Base-by-base conservation (phyloP, 345 rosid genomes). In the Aethionema arabicum region DNA sequence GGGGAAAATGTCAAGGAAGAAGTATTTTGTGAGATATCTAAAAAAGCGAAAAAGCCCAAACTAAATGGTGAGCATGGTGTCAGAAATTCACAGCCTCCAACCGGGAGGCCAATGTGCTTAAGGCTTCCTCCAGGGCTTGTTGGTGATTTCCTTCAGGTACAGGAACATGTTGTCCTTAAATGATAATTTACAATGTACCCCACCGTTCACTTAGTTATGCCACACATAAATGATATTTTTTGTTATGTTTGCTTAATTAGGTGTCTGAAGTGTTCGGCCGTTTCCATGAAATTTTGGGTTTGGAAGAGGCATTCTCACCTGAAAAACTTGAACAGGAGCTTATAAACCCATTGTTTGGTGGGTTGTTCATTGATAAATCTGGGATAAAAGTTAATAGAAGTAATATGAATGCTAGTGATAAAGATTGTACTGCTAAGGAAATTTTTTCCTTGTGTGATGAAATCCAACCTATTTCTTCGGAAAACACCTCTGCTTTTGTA, bases 131-230 rank as follows among this genome's bases (percentile, higher is more conserved):
- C 86, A 56, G 79, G 73, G 29, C 80, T 87, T 73, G 81, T 78
- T 79, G 99, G 96, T 59, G 99, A 93, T 74, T 77, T 80, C 65
- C 86, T 83, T 82, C 96, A 93, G 97, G 99, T 90, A 80, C 21
- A 52, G 38, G 29, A 48, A 11, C 58, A 27, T 63, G 49, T 43
- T 55, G 69, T 46, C 6, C 70, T 57, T 36, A 53, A 68, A 27
- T 33, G 46, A 43, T 57, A 33, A 32, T 63, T 32, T 45, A 38
- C 61, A 32, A 38, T 21, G 4, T 44, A 37, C 31, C 31, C 36
- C 49, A 51, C 33, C 38, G 16, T 52, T 52, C 55, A 57, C 49
- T 21, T 37, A 50, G 70, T 52, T 50, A 35, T 64, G 61, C 41
- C 30, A 52, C 36, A 11, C 62, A 32, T 65, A 37, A 33, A 71